Percentiles rank a stretch among this genome's conserved stretches.
These are phyloP conservation scores for Aspergillus tubingensis DNA, from an alignment of 2,329 filamentous ascomycete genomes.

Conservation along the genomic window DNA sequence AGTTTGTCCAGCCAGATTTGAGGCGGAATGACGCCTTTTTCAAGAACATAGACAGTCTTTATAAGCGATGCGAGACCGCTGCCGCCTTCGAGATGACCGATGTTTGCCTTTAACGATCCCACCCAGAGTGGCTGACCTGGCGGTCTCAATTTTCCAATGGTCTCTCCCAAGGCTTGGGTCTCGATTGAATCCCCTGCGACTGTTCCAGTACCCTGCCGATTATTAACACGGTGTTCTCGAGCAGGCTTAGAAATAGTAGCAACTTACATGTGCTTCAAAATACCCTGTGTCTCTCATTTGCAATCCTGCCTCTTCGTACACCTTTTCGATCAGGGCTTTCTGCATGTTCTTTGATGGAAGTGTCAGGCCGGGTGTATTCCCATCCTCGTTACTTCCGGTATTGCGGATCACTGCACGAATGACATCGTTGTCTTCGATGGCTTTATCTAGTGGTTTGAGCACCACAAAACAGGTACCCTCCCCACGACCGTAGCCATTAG, in stretches of 20 bases:
- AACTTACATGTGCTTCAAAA: constrained; percentile 22
- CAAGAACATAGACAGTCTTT: constrained; percentile 17
- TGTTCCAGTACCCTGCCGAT: constrained; percentile 15
- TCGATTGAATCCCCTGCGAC: constrained; percentile 22
- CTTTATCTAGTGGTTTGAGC: constrained; percentile 7
- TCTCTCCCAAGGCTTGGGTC: constrained; percentile 7
- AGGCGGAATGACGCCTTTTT: constrained; percentile 11
- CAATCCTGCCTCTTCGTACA: constrained; percentile 2
- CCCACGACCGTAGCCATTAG: constrained; percentile 13
- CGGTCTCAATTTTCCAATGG: constrained; percentile 1
- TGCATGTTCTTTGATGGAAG: constrained; percentile 6
- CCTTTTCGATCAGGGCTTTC: constrained; percentile 13
- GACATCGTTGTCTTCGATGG: constrained; percentile 6
- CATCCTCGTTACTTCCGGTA: constrained; percentile 20
- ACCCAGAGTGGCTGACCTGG: constrained; percentile 14
- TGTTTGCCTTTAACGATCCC: constrained; percentile 19
- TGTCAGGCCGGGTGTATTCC: constrained; percentile 13
- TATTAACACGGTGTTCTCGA: not conserved
- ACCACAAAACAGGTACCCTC: constrained; percentile 11
- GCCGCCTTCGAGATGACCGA: constrained; percentile 20
- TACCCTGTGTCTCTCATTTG: constrained; percentile 10
- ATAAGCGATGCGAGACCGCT: constrained; percentile 25
- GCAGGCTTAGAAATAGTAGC: not conserved
- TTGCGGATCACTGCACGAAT: constrained; percentile 15
- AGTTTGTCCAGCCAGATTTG: constrained; percentile 13